phyloP scores from a whole-genome alignment of 1,284 basidiomycete genomes.

The Papiliotrema laurentii region DNA sequence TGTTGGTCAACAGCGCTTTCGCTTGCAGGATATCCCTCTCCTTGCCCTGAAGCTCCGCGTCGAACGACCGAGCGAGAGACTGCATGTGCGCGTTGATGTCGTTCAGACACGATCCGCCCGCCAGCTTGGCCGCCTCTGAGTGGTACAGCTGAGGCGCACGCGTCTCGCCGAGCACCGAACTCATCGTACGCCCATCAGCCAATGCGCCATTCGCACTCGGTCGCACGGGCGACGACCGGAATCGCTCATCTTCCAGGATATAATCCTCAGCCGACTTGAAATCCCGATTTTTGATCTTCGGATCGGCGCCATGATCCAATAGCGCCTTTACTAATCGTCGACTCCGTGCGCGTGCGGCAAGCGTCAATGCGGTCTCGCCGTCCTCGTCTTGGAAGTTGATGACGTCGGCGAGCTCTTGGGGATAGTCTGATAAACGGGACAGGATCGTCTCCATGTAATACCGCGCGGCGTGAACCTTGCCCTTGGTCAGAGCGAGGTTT shows the following conservation, averaged over 20 bases:
- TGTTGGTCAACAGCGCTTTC: slow-evolving; percentile 76
- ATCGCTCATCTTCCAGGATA: slow-evolving; percentile 96
- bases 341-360: slow-evolving; percentile 92
- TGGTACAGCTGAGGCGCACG: slow-evolving; percentile 62
- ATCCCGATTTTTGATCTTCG: slow-evolving; percentile 91
- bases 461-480: slow-evolving; percentile 93
- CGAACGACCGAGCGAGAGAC: slow-evolving; percentile 85
- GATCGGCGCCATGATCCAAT: slow-evolving; percentile 94
- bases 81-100: slow-evolving; percentile 85
- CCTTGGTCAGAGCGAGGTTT: slow-evolving; percentile 96
- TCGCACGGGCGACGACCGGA: slow-evolving; percentile 77
- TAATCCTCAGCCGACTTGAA: slow-evolving; percentile 98
- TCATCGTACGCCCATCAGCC: no score
- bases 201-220: slow-evolving; percentile 1
- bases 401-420: slow-evolving; percentile 93
- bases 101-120: slow-evolving; percentile 75
- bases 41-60: slow-evolving; percentile 85
- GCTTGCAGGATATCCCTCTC: slow-evolving; percentile 91
- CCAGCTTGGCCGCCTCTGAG: slow-evolving; percentile 80
- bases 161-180: no score
- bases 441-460: slow-evolving; percentile 99
- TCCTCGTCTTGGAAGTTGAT: slow-evolving; percentile 99
- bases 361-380: slow-evolving; percentile 93
- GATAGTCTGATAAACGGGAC: slow-evolving; percentile 84
- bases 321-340: slow-evolving; percentile 95